A percentile compares a stretch with the other conserved stretches of the same genome.
These are phyloP conservation scores for Conticribra guillardii DNA, from an alignment of 108 stramenopile species.

Conservation along the genomic window DNA sequence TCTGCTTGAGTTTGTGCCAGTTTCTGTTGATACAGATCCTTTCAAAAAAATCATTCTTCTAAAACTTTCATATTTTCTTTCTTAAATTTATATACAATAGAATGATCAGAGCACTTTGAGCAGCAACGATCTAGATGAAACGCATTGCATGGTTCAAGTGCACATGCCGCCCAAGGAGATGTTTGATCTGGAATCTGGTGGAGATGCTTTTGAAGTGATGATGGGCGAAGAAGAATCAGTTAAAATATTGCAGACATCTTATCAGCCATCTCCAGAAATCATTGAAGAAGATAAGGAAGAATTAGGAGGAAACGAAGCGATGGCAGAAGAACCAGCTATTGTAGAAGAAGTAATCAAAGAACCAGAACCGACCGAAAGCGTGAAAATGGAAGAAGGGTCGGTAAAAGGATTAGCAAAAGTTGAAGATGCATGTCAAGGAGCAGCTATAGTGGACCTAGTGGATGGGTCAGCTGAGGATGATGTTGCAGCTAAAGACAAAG, in stretches of 20 bases:
- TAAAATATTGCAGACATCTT: background rate
- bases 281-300: slow-evolving; percentile 22
- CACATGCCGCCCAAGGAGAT: background rate
- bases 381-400: background rate
- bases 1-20: too few species aligned
- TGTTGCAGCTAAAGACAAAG: too few species aligned
- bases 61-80: background rate
- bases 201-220: background rate
- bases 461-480: too few species aligned
- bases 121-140: background rate
- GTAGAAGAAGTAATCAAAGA: too few species aligned
- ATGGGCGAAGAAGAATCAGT: slow-evolving; percentile 1
- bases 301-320: background rate
- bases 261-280: slow-evolving; percentile 12
- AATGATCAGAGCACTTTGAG: background rate
- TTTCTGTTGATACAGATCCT: background rate
- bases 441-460: too few species aligned
- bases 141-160: background rate
- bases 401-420: too few species aligned
- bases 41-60: background rate
- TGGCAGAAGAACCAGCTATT: background rate
- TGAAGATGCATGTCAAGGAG: too few species aligned
- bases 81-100: too few species aligned
- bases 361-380: background rate
- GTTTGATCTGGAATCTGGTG: background rate